Evolutionary conservation across 202 grass and related monocot species (phyloP), one percentile per base, ranked within the genome.

Genomic region (Hordeum pubiflorum): DNA sequence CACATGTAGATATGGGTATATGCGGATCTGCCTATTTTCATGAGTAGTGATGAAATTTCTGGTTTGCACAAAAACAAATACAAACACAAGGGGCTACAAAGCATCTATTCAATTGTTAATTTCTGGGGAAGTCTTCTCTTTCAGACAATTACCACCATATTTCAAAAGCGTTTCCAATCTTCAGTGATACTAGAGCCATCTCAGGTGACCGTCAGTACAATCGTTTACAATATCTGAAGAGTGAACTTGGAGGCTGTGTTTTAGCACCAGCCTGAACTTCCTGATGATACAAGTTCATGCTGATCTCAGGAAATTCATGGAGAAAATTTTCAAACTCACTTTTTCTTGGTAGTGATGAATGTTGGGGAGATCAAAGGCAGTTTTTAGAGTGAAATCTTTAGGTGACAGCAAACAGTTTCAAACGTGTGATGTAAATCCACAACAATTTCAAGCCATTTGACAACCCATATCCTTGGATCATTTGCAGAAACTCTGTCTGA

Each of bases 381-480:
- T 54, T 54, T 54, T 54, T 54, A 54, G 6, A 54, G 6, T n/a
- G 50, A 17, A 54, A 8, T 52, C 85, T 85, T 64, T 87, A 86
- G 88, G 48, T 52, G 17, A 52, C 14, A 21, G 17, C 52, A 56
- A 69, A 29, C 46, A 43, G 11, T 21, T 27, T 41, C 15, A 43
- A 56, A 59, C 39, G 5, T 27, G 27, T 50, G 10, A 17, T 23
- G 13, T 48, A 48, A 48, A 48, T 46, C 15, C 31, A 18, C 7
- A n/a, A 5, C 31, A 36, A 6, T 18, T 34, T 36, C 31, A 65
- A 63, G 5, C 23, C 27, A 74, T 56, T 75, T 64, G 15, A 82
- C 15, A 39, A 65, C 74, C 41, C 57, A 67, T 27, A 17, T 17
- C 31, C 3, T 7, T 17, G 7, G 44, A 21, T 3, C 11, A 7